phyloP scores from a whole-genome alignment of 164 flowering plant genomes.

The grape (Vitis vinifera) region DNA sequence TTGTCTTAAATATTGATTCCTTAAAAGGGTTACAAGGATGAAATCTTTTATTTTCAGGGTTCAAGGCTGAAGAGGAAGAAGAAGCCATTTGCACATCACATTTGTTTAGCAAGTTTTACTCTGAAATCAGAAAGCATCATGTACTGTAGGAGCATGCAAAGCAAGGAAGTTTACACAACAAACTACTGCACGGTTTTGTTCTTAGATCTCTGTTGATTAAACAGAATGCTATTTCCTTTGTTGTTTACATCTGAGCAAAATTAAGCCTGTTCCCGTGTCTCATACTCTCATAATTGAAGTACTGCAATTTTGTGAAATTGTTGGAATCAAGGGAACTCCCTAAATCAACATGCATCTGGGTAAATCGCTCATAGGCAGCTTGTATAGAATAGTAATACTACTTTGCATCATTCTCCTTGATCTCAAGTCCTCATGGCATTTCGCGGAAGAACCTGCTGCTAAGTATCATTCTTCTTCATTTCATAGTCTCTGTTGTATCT shows the following conservation, averaged over 20 bases:
- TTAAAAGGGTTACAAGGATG: background rate
- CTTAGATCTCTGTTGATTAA: slow-evolving; percentile 14
- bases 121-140: slow-evolving; percentile 9
- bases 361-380: too few relatives aligned
- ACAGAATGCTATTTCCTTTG: background rate
- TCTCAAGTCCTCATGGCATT: too few relatives aligned
- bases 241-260: background rate
- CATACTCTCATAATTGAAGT: too few relatives aligned
- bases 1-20: background rate
- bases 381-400: too few relatives aligned
- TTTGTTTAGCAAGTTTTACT: background rate
- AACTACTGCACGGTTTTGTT: slow-evolving; percentile 18
- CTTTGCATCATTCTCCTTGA: too few relatives aligned
- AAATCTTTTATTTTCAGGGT: slow-evolving; percentile 22
- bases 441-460: too few relatives aligned
- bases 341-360: too few relatives aligned
- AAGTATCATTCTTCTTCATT: background rate
- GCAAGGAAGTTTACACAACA: slow-evolving; percentile 11
- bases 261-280: too few relatives aligned
- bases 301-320: too few relatives aligned
- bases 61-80: slow-evolving; percentile 25
- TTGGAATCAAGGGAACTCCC: too few relatives aligned
- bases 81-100: background rate
- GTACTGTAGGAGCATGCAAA: background rate
- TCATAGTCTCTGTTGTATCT: slow-evolving; percentile 14